phyloP scores from a whole-genome alignment of 169 alveolate species.

The Plasmodium inui region DNA sequence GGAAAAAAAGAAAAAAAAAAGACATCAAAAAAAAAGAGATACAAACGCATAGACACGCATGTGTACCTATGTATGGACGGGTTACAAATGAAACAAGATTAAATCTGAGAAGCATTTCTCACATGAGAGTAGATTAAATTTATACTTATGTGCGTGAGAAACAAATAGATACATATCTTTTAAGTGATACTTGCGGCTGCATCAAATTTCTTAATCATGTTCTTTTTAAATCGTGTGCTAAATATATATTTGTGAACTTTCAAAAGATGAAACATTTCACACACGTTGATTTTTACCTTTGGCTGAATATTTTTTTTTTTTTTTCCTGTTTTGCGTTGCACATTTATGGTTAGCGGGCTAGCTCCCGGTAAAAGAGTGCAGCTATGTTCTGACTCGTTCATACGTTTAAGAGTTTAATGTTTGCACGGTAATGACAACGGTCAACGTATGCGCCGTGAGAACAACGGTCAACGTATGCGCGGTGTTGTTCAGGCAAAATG shows the following conservation, averaged over 20 bases:
- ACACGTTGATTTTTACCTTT: constrained; percentile 9
- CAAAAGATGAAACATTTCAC: not conserved
- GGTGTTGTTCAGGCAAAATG: not conserved
- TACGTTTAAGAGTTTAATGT: not conserved
- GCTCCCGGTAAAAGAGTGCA: not conserved
- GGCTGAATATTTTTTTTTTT: not conserved
- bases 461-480: constrained; percentile 10
- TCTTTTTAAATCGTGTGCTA: not conserved
- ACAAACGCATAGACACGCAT: not conserved
- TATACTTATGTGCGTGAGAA: not conserved
- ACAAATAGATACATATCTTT: constrained; percentile 12
- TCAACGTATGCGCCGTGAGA: not conserved
- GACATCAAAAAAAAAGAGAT: constrained; percentile 7
- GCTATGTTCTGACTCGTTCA: constrained; percentile 28
- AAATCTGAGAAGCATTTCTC: constrained; percentile 7
- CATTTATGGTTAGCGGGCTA: not conserved
- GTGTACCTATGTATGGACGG: not conserved
- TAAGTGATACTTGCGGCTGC: not conserved
- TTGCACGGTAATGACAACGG: constrained; percentile 6
- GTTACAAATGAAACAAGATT: not conserved
- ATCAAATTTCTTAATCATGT: not conserved
- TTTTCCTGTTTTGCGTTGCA: not conserved
- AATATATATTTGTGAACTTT: not conserved
- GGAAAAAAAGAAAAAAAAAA: not conserved
- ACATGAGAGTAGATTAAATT: not conserved